These are phyloP conservation scores for Tilletia indica DNA, from an alignment of 1,284 basidiomycete species.

Conservation along the genomic window DNA sequence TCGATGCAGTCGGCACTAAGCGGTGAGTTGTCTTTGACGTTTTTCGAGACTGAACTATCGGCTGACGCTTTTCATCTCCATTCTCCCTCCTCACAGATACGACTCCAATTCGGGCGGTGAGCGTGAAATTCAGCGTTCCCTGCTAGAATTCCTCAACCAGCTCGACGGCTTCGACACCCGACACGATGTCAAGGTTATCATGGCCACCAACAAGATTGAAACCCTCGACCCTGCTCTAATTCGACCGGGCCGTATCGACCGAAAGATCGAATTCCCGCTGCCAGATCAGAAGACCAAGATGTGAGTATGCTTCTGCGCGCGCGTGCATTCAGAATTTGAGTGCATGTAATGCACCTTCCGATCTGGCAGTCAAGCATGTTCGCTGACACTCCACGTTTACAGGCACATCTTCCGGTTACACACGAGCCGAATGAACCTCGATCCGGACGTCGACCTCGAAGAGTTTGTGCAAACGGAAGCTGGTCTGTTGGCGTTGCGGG, in stretches of 20 bases:
- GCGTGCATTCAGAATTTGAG: background rate
- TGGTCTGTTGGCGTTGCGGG: slow-evolving; percentile 86
- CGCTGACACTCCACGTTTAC: slow-evolving; percentile 18
- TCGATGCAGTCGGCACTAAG: slow-evolving; percentile 60
- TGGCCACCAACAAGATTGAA: slow-evolving; percentile 88
- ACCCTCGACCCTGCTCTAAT: slow-evolving; percentile 93
- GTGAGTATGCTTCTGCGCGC: slow-evolving; percentile 22
- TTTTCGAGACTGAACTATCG: background rate
- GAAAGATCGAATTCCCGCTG: slow-evolving; percentile 72
- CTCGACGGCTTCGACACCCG: slow-evolving; percentile 98
- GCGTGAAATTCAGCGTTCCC: slow-evolving; percentile 58
- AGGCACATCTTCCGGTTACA: slow-evolving; percentile 97
- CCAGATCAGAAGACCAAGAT: slow-evolving; percentile 56
- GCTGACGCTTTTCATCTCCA: background rate
- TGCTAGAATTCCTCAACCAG: slow-evolving; percentile 64
- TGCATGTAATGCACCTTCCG: background rate
- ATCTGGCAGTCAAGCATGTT: background rate
- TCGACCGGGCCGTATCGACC: slow-evolving; percentile 94
- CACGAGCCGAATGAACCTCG: slow-evolving; percentile 90
- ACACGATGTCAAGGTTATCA: slow-evolving; percentile 89
- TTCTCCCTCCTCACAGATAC: slow-evolving; percentile 47
- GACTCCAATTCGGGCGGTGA: slow-evolving; percentile 60
- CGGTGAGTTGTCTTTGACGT: slow-evolving; percentile 35
- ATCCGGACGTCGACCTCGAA: slow-evolving; percentile 89
- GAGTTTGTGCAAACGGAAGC: slow-evolving; percentile 96